Evolutionary conservation across 495 filamentous ascomycete species (phyloP), one percentile per base, ranked within the genome.

Genomic region (Daldinia decipiens): DNA sequence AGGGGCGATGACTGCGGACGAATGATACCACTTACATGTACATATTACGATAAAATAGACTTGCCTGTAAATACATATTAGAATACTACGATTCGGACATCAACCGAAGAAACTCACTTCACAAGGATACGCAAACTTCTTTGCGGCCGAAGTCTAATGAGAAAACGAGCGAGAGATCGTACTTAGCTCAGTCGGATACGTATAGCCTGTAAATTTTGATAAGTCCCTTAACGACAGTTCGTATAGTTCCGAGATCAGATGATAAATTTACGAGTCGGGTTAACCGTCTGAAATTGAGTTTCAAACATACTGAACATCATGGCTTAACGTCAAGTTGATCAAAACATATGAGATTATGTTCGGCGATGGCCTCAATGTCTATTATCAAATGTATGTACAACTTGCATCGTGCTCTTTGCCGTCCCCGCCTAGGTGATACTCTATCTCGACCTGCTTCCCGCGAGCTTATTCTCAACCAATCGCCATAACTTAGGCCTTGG

Each of bases 401-500:
- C 56, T 43, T 36, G 59, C 70, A 68, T 68, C 51, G 52, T 53
- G 61, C 38, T 65, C 47, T 51, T 56, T 61, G 70, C 56, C 59
- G 60, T 57, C 64, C 51, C 36, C 45, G 31, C 39, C 32, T 19
- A 21, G 34, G 19, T 13, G 59, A 60, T 52, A n/a, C 27, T 34
- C 38, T 17, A 51, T 62, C 29, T 29, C 50, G 17, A 56, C 29
- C n/a, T 55, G 38, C 34, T 13, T 61, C 38, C 47, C 50, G 7
- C 31, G 13, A 4, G 21, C 24, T n/a, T 54, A 27, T 27, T 31
- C 56, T 43, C 36, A 12, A 56, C 50, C 54, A 31, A 52, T 45
- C 24, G 34, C 47, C 43, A 72, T 78, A 77, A 56, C 63, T 73
- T 82, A 82, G 53, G 74, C 70, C 71, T 81, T 80, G 68, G 82